These are phyloP conservation scores for Neofusicoccum ribis DNA, from an alignment of 2,329 filamentous ascomycete species.

Conservation along the genomic window DNA sequence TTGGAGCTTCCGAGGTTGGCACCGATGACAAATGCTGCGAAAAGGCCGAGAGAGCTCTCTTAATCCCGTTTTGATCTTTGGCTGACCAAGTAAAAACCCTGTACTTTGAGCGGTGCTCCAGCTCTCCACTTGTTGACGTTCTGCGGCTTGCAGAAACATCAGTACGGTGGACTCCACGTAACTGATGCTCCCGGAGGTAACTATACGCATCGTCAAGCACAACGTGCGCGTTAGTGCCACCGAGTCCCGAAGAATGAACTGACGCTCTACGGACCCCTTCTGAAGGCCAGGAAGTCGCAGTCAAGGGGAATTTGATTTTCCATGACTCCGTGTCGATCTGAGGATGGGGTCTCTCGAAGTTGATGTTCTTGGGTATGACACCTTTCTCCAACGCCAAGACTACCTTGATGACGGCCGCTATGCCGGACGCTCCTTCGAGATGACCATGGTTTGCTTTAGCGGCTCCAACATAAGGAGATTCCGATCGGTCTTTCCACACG, in stretches of 20 bases:
- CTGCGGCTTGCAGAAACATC: background rate
- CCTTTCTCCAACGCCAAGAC: slow-evolving; percentile 26
- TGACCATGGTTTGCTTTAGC: slow-evolving; percentile 35
- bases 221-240: slow-evolving; percentile 32
- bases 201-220: slow-evolving; percentile 25
- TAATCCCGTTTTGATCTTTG: slow-evolving; percentile 19
- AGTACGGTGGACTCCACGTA: background rate
- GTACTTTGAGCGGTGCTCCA: background rate
- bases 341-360: slow-evolving; percentile 21
- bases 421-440: slow-evolving; percentile 31
- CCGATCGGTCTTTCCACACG: slow-evolving; percentile 21
- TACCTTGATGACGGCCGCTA: slow-evolving; percentile 31
- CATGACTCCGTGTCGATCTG: slow-evolving; percentile 20
- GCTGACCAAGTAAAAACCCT: slow-evolving; percentile 21
- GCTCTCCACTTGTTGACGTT: background rate
- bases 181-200: slow-evolving; percentile 22
- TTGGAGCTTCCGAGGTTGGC: slow-evolving; percentile 14
- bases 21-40: background rate
- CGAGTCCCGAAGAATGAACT: slow-evolving; percentile 28
- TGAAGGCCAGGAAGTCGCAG: slow-evolving; percentile 21
- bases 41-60: background rate
- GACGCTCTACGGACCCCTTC: slow-evolving; percentile 19
- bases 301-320: slow-evolving; percentile 22
- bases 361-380: slow-evolving; percentile 27
- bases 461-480: slow-evolving; percentile 27